Conservation (phyloP, 768 basidiomycete species). For the Rhizopogon vinicolor region DNA sequence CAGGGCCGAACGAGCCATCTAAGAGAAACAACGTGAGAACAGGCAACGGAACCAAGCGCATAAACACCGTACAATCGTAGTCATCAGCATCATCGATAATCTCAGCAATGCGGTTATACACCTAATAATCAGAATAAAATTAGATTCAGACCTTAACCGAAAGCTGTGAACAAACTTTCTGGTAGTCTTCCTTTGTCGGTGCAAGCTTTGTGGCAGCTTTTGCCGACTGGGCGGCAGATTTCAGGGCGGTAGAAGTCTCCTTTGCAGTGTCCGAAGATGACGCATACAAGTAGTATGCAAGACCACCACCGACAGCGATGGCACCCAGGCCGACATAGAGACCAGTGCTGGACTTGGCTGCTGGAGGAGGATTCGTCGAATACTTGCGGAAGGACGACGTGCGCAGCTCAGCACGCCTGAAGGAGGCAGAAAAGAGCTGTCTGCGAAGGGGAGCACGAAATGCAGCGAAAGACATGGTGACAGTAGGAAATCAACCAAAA, state of each 20-base stretch:
- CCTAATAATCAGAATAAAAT: constrained; percentile 34
- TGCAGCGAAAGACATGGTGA: constrained; percentile 52
- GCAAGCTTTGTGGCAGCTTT: constrained; percentile 68
- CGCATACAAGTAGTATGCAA: constrained; percentile 59
- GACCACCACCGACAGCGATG: constrained; percentile 52
- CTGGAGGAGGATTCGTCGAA: constrained; percentile 45
- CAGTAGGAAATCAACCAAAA: constrained; percentile 1
- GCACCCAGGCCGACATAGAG: constrained; percentile 62
- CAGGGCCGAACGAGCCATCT: constrained; percentile 89
- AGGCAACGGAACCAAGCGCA: not conserved
- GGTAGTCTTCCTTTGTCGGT: constrained; percentile 81
- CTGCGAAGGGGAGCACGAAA: constrained; percentile 49
- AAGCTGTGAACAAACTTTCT: constrained; percentile 52
- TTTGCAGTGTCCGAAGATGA: constrained; percentile 42
- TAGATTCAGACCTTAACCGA: not conserved
- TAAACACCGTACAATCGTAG: constrained; percentile 71
- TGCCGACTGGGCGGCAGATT: constrained; percentile 55
- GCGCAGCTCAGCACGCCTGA: constrained; percentile 29
- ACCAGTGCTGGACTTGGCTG: constrained; percentile 49
- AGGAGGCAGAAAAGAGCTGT: constrained; percentile 28
- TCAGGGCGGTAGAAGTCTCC: constrained; percentile 50
- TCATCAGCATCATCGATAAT: constrained; percentile 59
- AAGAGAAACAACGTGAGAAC: constrained; percentile 2
- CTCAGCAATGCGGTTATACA: constrained; percentile 88
- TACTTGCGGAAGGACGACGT: constrained; percentile 48